Base-by-base conservation (phyloP, 345 rosid species). In the Aethionema arabicum region DNA sequence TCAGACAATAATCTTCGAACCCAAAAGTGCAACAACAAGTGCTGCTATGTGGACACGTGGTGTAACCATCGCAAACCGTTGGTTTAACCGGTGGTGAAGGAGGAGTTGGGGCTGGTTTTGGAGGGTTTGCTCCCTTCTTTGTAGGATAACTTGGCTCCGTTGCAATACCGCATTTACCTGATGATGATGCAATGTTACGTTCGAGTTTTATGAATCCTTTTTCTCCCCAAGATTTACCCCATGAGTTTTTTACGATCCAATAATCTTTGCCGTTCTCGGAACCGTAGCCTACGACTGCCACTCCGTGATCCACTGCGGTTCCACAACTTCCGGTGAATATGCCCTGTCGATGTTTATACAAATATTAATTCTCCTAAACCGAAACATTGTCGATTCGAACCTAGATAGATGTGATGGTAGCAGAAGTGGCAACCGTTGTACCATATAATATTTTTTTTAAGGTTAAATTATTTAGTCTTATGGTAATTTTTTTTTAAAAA, bases 141-240 rank as follows among this genome's bases (percentile, higher is more conserved):
- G 15, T 84, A 31, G 90, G 88, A 58, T 87, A 87, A 15, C 90
- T 84, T 4, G 95, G 87, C 86, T 77, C 78, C 15, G 85, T 87
- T 55, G 84, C 80, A 52, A 87, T 66, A 10, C 84, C 95, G 14
- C 95, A 87, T 12, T 65, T 63, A 44, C 95, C 95, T 48, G 80
- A 74, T 5, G 40, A 7, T 16, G 72, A 43, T 21, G 46, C 38
- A 10, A 74, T 63, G 70, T 79, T 63, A 55, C 95, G 82, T 35
- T 31, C 61, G 4, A 87, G 8, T 45, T 79, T 76, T 43, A 87
- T 76, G 38, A 84, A 87, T 13, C 88, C 90, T 0, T 77, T 70
- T 3, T 80, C 52, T 8, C 95, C 95, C 95, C 95, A 87, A 5
- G 66, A 76, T 8, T 90, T 80, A 15, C 95, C 95, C 90, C 95